phyloP scores from a whole-genome alignment of 352 stramenopile genomes.

The Globisporangium echinulatum region DNA sequence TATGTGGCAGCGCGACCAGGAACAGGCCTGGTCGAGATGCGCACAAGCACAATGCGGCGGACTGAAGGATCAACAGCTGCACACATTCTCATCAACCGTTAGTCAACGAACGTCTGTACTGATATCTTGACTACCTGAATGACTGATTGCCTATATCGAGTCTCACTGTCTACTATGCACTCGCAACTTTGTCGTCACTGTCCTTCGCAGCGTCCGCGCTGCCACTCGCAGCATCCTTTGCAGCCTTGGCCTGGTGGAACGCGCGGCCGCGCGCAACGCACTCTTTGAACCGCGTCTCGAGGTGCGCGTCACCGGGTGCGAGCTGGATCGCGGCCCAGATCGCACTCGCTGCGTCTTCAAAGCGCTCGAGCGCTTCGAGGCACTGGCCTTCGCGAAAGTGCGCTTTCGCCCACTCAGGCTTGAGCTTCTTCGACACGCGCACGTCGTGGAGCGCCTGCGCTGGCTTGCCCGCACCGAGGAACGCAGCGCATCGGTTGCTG shows the following conservation, averaged over 20 bases:
- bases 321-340: conserved; percentile 75
- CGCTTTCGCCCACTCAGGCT: conserved; percentile 77
- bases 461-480: conserved; percentile 47
- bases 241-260: conserved; percentile 50
- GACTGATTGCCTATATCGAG: too few relatives aligned
- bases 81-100: too few relatives aligned
- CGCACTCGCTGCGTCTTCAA: conserved; percentile 63
- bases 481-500: conserved; percentile 76
- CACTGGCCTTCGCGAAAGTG: conserved; percentile 82
- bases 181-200: neutral
- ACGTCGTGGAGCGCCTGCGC: conserved; percentile 72
- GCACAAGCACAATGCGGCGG: too few relatives aligned
- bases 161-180: conserved; percentile 6
- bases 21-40: too few relatives aligned
- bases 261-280: conserved; percentile 66
- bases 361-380: conserved; percentile 63
- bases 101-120: too few relatives aligned
- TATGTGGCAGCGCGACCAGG: too few relatives aligned
- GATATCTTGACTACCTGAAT: too few relatives aligned
- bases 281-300: conserved; percentile 81
- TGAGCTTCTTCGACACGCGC: conserved; percentile 74
- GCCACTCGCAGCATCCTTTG: conserved; percentile 3
- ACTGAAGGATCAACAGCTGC: too few relatives aligned
- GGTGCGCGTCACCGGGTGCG: conserved; percentile 57
- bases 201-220: too few relatives aligned